Conservation (phyloP, 352 stramenopile species). For the Peronospora belbahrii region DNA sequence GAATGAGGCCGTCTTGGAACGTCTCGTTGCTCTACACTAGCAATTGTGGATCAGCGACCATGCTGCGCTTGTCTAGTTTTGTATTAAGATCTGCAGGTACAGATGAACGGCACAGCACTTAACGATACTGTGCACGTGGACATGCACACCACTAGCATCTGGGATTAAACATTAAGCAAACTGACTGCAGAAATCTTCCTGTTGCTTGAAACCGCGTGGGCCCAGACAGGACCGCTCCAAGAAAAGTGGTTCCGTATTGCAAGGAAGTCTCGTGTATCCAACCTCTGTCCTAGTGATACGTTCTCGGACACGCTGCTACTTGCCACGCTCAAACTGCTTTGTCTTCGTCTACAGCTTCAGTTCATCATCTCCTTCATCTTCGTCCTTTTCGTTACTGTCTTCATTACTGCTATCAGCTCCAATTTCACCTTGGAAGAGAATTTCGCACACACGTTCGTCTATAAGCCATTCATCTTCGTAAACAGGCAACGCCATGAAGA, state of each 20-base stretch:
- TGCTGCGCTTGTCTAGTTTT: constrained; percentile 1
- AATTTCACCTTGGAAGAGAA: constrained; percentile 45
- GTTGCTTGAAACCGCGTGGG: too few relatives aligned
- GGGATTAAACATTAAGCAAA: too few relatives aligned
- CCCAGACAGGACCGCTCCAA: too few relatives aligned
- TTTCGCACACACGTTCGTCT: constrained; percentile 70
- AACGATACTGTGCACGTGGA: too few relatives aligned
- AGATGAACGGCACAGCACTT: too few relatives aligned
- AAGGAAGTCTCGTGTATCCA: too few relatives aligned
- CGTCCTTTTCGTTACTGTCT: constrained; percentile 17
- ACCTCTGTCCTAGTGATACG: too few relatives aligned
- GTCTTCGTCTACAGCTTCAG: too few relatives aligned
- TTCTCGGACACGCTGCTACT: neutral
- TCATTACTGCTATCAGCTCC: constrained; percentile 31
- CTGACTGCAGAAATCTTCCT: too few relatives aligned
- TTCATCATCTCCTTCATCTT: constrained; percentile 2
- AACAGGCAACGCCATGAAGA: constrained; percentile 60
- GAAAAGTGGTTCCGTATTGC: too few relatives aligned
- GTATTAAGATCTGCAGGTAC: neutral
- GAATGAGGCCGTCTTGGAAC: constrained; percentile 13
- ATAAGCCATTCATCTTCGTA: constrained; percentile 74
- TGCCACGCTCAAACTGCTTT: neutral
- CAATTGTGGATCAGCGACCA: constrained; percentile 24
- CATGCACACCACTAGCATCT: too few relatives aligned
- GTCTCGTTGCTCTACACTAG: constrained; percentile 20